Base-by-base conservation (phyloP, 768 basidiomycete species). In the Leccinum olivaceopallidum region DNA sequence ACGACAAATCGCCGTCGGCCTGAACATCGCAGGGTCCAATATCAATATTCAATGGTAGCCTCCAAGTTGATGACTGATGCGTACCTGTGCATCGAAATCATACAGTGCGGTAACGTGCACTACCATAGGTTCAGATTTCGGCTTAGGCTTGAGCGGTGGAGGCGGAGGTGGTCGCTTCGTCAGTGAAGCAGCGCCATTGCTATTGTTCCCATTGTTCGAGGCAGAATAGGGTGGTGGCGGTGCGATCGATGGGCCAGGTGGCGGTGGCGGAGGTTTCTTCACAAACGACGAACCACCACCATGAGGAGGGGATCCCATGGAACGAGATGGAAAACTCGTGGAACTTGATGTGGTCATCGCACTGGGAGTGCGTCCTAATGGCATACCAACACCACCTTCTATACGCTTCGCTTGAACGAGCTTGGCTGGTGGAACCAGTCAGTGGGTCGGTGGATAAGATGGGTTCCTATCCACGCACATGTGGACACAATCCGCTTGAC, bases 21-120 rank as follows among this genome's bases (percentile, higher is more conserved):
- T 92, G 64, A 53, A 28, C n/a, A 22, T 55, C 5, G 16, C 6
- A 37, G 44, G 37, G 10, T 44, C 63, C 7, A 60, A 16, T 28
- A 8, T 12, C 13, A 22, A 22, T 47, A 6, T 24, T 13, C 20
- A 6, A 47, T 20, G 20, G 44, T 20, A 47, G 44, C 44, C 20
- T 20, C 44, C 44, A 47, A 47, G 20, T 48, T 12, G 24, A 34
- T 10, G 10, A 34, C 13, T 30, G 50, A 50, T 20, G 69, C 79
- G 57, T 69, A 86, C 88, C 83, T 96, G 95, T 20, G 97, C 94
- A 37, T 81, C 82, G 71, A 96, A 99, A 74, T 99, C 97, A 71
- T 97, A 99, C 69, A 98, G 71, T 32, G 97, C 97, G 10, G 92
- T 89, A 26, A 95, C 94, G 69, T 94, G 94, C 73, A 87, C 83